Conservation (phyloP, 345 rosid genomes). For the Viola odorata region DNA sequence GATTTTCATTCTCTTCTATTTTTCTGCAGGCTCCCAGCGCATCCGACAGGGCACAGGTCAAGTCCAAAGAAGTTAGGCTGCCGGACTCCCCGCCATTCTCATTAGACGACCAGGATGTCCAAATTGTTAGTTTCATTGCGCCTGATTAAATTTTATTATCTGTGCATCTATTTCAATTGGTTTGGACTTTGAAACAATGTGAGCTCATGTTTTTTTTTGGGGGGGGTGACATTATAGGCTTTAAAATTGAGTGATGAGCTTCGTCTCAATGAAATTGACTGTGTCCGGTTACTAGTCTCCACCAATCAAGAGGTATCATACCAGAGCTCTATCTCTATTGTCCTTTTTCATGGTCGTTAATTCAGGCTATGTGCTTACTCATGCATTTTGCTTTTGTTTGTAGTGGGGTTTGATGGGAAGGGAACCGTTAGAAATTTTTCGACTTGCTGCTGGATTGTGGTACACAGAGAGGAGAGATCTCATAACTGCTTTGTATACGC, state of each 20-base stretch:
- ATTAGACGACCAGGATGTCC: constrained; percentile 82
- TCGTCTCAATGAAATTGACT: constrained; percentile 83
- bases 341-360: neutral
- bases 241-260: constrained; percentile 85
- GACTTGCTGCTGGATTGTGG: constrained; percentile 94
- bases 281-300: constrained; percentile 73
- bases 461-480: constrained; percentile 87
- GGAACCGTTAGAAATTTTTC: constrained; percentile 66
- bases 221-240: constrained; percentile 37
- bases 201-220: neutral
- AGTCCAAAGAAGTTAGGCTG: constrained; percentile 72
- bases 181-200: neutral
- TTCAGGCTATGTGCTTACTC: neutral
- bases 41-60: constrained; percentile 75
- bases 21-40: constrained; percentile 64
- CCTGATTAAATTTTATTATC: neutral
- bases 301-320: constrained; percentile 78
- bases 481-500: constrained; percentile 63
- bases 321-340: constrained; percentile 10
- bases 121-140: constrained; percentile 52
- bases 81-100: constrained; percentile 78
- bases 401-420: constrained; percentile 91
- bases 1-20: neutral
- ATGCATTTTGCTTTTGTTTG: constrained; percentile 12
- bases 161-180: neutral